Evolutionary conservation across 1,284 basidiomycete species (phyloP).

Genomic region (Ceratobasidium sp.): DNA sequence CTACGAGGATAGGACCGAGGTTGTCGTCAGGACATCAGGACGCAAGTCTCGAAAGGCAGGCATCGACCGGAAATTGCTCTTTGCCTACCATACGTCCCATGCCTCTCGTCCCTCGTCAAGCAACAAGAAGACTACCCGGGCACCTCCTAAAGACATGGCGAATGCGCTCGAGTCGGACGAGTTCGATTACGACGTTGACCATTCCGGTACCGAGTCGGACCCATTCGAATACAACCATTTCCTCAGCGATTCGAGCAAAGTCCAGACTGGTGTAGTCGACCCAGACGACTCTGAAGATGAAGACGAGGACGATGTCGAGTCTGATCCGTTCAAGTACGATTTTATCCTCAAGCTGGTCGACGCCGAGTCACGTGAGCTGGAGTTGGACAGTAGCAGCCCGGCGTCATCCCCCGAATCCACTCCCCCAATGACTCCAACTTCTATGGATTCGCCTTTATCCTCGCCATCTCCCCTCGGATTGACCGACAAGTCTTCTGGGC

Average conservation of each 20-base stretch:
- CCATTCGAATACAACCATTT: neutral
- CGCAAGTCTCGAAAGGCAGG: neutral
- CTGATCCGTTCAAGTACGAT: constrained; percentile 1
- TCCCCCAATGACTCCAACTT: neutral
- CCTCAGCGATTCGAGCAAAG: neutral
- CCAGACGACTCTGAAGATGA: neutral
- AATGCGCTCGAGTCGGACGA: neutral
- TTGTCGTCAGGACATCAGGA: neutral
- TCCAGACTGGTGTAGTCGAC: neutral
- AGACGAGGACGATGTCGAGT: neutral
- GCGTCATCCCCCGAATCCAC: neutral
- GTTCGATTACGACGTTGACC: neutral
- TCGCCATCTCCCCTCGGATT: neutral
- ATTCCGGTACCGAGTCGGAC: neutral
- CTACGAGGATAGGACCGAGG: neutral
- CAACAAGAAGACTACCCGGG: neutral
- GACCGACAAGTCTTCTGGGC: neutral
- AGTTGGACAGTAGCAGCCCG: neutral
- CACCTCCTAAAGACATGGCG: neutral
- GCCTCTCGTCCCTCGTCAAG: neutral
- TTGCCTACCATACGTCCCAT: neutral
- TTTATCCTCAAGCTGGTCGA: neutral
- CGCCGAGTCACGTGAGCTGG: neutral
- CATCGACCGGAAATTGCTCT: neutral
- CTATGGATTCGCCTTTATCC: neutral